Percentiles rank a stretch among this genome's conserved stretches.
Conservation (phyloP, 2,329 filamentous ascomycete genomes). For the Mycosphaerella sp. region DNA sequence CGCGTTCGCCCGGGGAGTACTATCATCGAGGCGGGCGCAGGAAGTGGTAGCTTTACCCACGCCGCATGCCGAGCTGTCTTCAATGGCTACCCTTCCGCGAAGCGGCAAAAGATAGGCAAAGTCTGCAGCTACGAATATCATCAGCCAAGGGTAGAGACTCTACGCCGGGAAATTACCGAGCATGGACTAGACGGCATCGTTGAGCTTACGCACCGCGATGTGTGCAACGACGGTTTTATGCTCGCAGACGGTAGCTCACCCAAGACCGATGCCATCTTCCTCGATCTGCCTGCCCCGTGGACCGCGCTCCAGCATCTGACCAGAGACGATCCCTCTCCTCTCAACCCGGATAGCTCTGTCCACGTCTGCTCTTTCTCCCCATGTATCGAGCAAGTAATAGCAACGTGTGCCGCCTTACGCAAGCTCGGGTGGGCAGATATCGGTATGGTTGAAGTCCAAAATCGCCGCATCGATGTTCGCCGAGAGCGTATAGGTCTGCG, state of each 20-base stretch:
- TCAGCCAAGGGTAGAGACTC: conserved; percentile 61
- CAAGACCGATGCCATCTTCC: conserved; percentile 64
- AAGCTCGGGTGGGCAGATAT: conserved; percentile 84
- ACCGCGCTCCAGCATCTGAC: conserved; percentile 70
- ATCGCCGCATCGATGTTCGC: conserved; percentile 71
- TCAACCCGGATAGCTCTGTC: conserved; percentile 65
- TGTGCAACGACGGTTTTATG: conserved; percentile 68
- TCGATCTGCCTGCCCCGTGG: conserved; percentile 78
- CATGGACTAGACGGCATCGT: conserved; percentile 63
- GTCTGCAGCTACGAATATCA: conserved; percentile 83
- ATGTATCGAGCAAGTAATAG: conserved; percentile 91
- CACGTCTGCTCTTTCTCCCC: conserved; percentile 93
- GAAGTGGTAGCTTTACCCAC: conserved; percentile 79
- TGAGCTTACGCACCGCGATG: conserved; percentile 68
- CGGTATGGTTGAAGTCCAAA: conserved; percentile 82
- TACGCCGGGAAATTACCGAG: conserved; percentile 61
- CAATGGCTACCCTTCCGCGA: conserved; percentile 53
- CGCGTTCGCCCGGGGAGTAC: conserved; percentile 64
- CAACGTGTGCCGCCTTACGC: conserved; percentile 74
- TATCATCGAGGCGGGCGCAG: conserved; percentile 74
- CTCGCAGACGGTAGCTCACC: conserved; percentile 42
- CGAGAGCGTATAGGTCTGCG: conserved; percentile 73
- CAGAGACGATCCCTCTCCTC: conserved; percentile 45
- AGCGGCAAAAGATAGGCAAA: conserved; percentile 48
- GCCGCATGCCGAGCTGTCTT: conserved; percentile 70